These are phyloP conservation scores for Candida lessepsii DNA, from an alignment of 805 yeast genomes.

Conservation along the genomic window DNA sequence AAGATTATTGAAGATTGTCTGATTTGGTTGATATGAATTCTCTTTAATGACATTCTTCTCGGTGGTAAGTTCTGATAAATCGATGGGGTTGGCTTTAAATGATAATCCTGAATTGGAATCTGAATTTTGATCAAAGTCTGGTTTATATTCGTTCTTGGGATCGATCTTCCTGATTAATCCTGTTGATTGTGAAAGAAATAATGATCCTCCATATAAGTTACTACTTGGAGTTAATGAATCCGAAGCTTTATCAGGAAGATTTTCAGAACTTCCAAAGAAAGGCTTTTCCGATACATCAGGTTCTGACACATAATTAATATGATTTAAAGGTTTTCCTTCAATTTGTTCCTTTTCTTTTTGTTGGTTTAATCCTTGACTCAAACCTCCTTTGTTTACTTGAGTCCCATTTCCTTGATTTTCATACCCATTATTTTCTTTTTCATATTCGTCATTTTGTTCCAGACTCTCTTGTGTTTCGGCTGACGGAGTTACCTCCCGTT, in stretches of 20 bases:
- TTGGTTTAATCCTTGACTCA: neutral
- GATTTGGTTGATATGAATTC: constrained; percentile 43
- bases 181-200: constrained; percentile 43
- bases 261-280: neutral
- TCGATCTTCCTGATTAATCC: constrained; percentile 39
- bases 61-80: constrained; percentile 24
- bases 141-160: constrained; percentile 9
- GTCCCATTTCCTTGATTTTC: neutral
- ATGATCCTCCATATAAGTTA: constrained; percentile 42
- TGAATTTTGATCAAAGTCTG: neutral
- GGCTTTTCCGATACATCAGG: neutral
- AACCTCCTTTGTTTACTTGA: neutral
- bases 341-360: too few relatives aligned
- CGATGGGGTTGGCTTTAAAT: constrained; percentile 30
- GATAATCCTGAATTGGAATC: constrained; percentile 29
- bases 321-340: neutral
- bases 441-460: neutral
- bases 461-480: neutral
- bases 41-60: constrained; percentile 31
- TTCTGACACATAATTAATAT: constrained; percentile 5
- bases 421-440: neutral
- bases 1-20: constrained; percentile 40
- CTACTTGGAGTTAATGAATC: constrained; percentile 17
- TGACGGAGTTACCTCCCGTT: too few relatives aligned
- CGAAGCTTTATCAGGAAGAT: constrained; percentile 16